phyloP scores from a whole-genome alignment of 2,329 filamentous ascomycete species.

The Colletotrichum cereale region DNA sequence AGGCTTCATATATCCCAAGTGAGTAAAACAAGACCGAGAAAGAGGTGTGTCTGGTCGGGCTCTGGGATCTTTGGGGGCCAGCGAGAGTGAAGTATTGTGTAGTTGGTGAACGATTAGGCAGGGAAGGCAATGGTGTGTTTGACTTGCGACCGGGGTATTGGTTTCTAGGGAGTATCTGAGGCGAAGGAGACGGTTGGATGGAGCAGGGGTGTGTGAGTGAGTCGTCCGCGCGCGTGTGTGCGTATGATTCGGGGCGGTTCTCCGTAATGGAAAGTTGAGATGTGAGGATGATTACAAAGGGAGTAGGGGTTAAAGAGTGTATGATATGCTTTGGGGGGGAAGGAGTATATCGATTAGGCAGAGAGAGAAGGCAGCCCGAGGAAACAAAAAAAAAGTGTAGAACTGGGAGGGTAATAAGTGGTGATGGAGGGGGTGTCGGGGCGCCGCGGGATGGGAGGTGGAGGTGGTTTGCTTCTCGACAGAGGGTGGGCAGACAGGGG shows the following conservation, averaged over 20 bases:
- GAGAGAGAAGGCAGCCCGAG: slow-evolving; percentile 8
- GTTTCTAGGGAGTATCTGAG: slow-evolving; percentile 25
- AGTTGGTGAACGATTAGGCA: slow-evolving; percentile 31
- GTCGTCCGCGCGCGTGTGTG: slow-evolving; percentile 1
- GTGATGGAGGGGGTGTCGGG: slow-evolving; percentile 25
- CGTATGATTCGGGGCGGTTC: slow-evolving; percentile 17
- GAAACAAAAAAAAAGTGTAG: slow-evolving; percentile 8
- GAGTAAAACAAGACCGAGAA: neutral
- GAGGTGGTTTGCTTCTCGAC: slow-evolving; percentile 36
- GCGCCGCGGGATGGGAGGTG: slow-evolving; percentile 12
- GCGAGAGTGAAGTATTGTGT: slow-evolving; percentile 26
- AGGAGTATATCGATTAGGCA: slow-evolving; percentile 25
- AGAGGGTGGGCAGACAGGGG: slow-evolving; percentile 37
- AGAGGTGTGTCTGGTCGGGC: slow-evolving; percentile 10
- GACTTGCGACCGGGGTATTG: slow-evolving; percentile 25
- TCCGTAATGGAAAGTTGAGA: slow-evolving; percentile 11
- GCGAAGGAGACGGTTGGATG: slow-evolving; percentile 33
- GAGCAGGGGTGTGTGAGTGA: slow-evolving; percentile 31
- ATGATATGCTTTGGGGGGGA: neutral
- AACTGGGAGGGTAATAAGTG: slow-evolving; percentile 6
- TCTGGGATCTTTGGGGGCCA: neutral
- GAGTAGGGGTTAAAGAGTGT: slow-evolving; percentile 19
- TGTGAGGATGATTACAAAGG: slow-evolving; percentile 23
- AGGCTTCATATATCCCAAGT: slow-evolving; percentile 36
- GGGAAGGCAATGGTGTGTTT: slow-evolving; percentile 27